phyloP scores from a whole-genome alignment of 2,329 filamentous ascomycete genomes.

The Paraconiothyrium brasiliense region DNA sequence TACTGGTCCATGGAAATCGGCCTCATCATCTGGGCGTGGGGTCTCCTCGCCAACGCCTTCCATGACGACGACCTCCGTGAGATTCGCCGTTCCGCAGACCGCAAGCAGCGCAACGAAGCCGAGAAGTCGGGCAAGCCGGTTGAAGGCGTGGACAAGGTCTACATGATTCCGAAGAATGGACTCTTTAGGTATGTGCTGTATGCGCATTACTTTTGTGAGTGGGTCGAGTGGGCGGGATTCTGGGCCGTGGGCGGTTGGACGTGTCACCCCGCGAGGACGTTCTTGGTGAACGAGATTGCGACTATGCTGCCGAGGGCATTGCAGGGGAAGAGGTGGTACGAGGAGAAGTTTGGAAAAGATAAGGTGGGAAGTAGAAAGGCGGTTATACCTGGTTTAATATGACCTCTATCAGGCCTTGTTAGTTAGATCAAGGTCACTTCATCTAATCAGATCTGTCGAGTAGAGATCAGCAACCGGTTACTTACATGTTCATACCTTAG shows the following conservation, averaged over 20 bases:
- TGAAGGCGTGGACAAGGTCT: slow-evolving; percentile 77
- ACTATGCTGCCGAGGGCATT: slow-evolving; percentile 90
- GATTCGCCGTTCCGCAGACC: slow-evolving; percentile 76
- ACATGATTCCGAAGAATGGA: slow-evolving; percentile 84
- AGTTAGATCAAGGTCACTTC: no score
- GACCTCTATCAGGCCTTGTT: background rate
- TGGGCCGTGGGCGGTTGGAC: slow-evolving; percentile 74
- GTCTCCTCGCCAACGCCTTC: slow-evolving; percentile 82
- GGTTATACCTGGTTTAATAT: slow-evolving; percentile 69
- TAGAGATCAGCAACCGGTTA: no score
- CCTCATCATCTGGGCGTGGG: slow-evolving; percentile 77
- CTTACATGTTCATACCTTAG: no score
- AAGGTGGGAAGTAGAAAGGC: slow-evolving; percentile 79
- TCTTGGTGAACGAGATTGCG: slow-evolving; percentile 86
- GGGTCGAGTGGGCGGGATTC: slow-evolving; percentile 94
- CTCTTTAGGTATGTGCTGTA: slow-evolving; percentile 85
- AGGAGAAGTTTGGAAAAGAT: slow-evolving; percentile 85
- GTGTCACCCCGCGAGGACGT: slow-evolving; percentile 79
- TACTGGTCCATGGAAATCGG: slow-evolving; percentile 66
- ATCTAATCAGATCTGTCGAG: no score
- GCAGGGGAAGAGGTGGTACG: slow-evolving; percentile 85
- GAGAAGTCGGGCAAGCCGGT: slow-evolving; percentile 56
- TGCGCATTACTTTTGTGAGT: slow-evolving; percentile 96
- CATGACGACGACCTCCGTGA: slow-evolving; percentile 91
- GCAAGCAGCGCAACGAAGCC: slow-evolving; percentile 63